These are phyloP conservation scores for Umbelopsis vinacea DNA, from an alignment of 192 early-diverging fungal genomes.

Conservation along the genomic window DNA sequence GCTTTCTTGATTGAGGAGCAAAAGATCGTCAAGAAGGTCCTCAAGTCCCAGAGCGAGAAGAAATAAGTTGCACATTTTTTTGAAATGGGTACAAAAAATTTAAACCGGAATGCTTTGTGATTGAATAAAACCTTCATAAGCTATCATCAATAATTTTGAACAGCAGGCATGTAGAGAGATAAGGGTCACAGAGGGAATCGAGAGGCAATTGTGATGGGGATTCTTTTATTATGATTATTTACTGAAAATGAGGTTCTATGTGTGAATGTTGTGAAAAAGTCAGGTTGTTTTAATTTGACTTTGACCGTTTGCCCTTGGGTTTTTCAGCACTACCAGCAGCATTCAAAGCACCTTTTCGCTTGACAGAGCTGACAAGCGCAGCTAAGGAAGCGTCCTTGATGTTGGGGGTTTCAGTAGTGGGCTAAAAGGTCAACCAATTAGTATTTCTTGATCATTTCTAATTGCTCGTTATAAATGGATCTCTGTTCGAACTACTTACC, in stretches of 20 bases:
- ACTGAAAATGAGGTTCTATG: not conserved
- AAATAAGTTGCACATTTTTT: constrained; percentile 17
- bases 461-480: constrained; percentile 21
- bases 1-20: constrained; percentile 99
- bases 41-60: constrained; percentile 73
- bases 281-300: not conserved
- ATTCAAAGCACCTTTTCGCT: constrained; percentile 62
- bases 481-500: constrained; percentile 8
- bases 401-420: not conserved
- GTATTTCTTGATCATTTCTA: constrained; percentile 13
- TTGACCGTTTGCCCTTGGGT: constrained; percentile 27
- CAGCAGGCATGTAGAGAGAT: not conserved
- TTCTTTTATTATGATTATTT: too few species aligned
- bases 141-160: not conserved
- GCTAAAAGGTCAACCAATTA: not conserved
- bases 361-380: constrained; percentile 61
- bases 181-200: too few species aligned
- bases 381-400: constrained; percentile 53
- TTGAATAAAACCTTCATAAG: constrained; percentile 2
- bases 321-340: constrained; percentile 38
- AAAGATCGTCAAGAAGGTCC: constrained; percentile 99
- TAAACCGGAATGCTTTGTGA: constrained; percentile 10
- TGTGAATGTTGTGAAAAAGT: too few species aligned
- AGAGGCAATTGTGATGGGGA: too few species aligned
- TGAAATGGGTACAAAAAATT: not conserved